Evolutionary conservation across 83 land plant genomes (phyloP).

Genomic region (Thuja plicata): DNA sequence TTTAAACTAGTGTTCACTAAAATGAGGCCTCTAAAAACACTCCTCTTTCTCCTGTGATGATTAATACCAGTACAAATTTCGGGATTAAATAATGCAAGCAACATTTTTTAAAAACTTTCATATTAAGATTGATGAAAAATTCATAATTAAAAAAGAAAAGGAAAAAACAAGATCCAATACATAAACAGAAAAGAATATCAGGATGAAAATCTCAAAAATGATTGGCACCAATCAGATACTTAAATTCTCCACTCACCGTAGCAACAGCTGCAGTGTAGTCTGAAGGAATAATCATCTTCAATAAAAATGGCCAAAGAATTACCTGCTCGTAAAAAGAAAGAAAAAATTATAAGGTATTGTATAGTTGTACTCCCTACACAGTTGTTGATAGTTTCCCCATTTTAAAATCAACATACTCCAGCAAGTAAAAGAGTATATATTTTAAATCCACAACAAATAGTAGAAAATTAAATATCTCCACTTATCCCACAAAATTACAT

Average conservation of each 20-base stretch:
- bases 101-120: not conserved
- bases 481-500: not conserved
- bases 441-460: not conserved
- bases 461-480: not conserved
- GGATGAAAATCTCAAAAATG: not conserved
- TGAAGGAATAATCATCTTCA: slow-evolving; percentile 77
- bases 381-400: not conserved
- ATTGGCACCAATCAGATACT: not conserved
- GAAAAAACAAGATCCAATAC: not conserved
- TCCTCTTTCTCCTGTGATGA: not conserved
- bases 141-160: not conserved
- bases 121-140: not conserved
- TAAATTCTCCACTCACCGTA: slow-evolving; percentile 49
- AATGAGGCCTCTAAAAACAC: no score
- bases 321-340: slow-evolving; percentile 48
- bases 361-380: not conserved
- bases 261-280: slow-evolving; percentile 88
- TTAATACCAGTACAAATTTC: not conserved
- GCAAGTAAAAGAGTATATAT: not conserved
- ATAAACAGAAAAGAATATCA: not conserved
- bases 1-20: not conserved
- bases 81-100: no score
- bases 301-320: slow-evolving; percentile 90
- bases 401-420: not conserved
- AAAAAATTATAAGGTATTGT: not conserved